phyloP scores from a whole-genome alignment of 306 rosid species.

The Quercus aquifolioides region DNA sequence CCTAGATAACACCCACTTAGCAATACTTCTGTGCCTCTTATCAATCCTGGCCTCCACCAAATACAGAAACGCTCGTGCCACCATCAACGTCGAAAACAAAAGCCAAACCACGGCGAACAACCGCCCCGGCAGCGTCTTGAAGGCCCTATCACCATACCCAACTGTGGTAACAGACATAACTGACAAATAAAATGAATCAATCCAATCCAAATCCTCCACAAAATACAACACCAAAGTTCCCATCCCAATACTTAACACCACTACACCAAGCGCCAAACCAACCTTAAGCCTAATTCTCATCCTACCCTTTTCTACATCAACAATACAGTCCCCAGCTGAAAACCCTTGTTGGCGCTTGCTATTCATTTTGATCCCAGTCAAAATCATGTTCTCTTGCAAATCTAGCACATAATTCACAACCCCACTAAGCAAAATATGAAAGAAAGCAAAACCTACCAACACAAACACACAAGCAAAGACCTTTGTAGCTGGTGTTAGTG shows the following conservation, averaged over 20 bases:
- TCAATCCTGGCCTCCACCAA: conserved; percentile 80
- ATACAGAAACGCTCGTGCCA: conserved; percentile 73
- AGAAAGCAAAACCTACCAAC: conserved; percentile 76
- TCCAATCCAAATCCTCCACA: conserved; percentile 57
- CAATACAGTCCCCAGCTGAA: conserved; percentile 55
- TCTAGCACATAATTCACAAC: conserved; percentile 72
- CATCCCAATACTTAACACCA: conserved; percentile 65
- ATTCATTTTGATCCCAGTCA: conserved; percentile 48
- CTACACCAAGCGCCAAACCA: conserved; percentile 81
- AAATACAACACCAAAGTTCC: conserved; percentile 59
- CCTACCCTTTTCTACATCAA: conserved; percentile 82
- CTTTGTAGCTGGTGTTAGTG: conserved; percentile 50
- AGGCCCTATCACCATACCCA: conserved; percentile 80
- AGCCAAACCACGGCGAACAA: conserved; percentile 77
- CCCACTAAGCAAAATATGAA: conserved; percentile 69
- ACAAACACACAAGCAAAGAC: conserved; percentile 71
- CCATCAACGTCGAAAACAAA: conserved; percentile 71
- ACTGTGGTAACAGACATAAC: conserved; percentile 87
- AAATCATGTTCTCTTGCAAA: conserved; percentile 59
- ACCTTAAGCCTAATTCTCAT: conserved; percentile 86
- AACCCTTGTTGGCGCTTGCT: conserved; percentile 26
- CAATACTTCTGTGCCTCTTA: conserved; percentile 58
- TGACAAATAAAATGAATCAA: conserved; percentile 68
- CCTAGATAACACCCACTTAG: conserved; percentile 64
- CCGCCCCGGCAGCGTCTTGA: conserved; percentile 64